Evolutionary conservation across 768 basidiomycete genomes (phyloP).

Genomic region (Tulasnella sp.): DNA sequence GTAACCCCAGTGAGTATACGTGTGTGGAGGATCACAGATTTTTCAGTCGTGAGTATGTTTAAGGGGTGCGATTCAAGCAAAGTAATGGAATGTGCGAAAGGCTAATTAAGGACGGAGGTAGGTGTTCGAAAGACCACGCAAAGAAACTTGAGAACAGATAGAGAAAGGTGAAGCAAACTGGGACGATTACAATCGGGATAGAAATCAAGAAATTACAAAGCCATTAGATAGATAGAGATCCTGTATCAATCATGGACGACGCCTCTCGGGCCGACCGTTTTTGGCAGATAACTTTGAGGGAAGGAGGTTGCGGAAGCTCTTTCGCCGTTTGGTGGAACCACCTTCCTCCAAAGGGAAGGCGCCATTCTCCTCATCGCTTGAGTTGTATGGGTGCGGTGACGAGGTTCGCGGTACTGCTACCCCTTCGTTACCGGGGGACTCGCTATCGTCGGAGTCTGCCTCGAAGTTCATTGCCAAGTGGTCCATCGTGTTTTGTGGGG

Average conservation of each 20-base stretch:
- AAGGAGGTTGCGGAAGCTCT: conserved; percentile 18
- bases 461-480: conserved; percentile 22
- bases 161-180: background rate
- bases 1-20: too few relatives aligned
- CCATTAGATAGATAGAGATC: background rate
- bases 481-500: conserved; percentile 25
- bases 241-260: conserved; percentile 12
- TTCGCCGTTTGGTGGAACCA: conserved; percentile 5
- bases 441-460: conserved; percentile 25
- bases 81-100: too few relatives aligned
- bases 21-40: too few relatives aligned
- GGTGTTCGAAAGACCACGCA: too few relatives aligned
- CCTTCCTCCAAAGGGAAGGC: conserved; percentile 26
- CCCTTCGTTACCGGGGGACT: background rate
- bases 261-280: conserved; percentile 15
- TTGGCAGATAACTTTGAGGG: background rate
- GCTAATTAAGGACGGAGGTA: too few relatives aligned
- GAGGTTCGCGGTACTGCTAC: background rate
- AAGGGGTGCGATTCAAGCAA: too few relatives aligned
- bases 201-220: background rate
- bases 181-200: background rate
- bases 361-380: conserved; percentile 23
- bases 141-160: too few relatives aligned
- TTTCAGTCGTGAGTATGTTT: too few relatives aligned
- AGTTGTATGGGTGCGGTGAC: conserved; percentile 14